phyloP scores from a whole-genome alignment of 108 stramenopile genomes.

The Pelagomonas calceolata region DNA sequence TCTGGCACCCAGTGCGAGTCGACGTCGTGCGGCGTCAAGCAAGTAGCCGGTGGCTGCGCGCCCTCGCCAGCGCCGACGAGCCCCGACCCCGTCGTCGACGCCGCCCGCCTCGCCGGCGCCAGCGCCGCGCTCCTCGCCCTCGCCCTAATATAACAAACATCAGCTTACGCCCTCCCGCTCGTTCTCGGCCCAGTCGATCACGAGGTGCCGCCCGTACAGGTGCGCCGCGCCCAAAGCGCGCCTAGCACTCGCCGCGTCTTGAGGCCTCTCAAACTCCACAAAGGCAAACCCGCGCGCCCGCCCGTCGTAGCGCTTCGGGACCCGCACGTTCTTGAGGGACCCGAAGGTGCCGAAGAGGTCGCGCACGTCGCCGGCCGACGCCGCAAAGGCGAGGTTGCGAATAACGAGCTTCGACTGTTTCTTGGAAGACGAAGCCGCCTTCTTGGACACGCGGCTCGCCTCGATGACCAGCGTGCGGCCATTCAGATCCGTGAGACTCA shows the following conservation, averaged over 20 bases:
- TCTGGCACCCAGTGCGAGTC: no score
- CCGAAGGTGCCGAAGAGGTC: conserved; percentile 86
- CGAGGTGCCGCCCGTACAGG: conserved; percentile 95
- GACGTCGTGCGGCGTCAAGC: no score
- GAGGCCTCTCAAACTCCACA: conserved; percentile 77
- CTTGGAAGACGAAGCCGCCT: conserved; percentile 18
- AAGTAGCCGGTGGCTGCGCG: no score
- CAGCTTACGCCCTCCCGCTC: no score
- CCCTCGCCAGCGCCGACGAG: no score
- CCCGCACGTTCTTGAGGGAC: conserved; percentile 74
- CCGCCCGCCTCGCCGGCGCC: no score
- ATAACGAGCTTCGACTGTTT: conserved; percentile 53
- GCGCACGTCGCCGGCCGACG: conserved; percentile 72
- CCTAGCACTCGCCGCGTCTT: conserved; percentile 83
- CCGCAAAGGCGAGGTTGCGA: conserved; percentile 93
- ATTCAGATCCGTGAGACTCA: conserved; percentile 35
- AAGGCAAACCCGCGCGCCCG: conserved; percentile 95
- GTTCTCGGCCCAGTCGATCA: conserved; percentile 78
- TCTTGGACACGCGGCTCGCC: conserved; percentile 52
- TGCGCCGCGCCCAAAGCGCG: conserved; percentile 71
- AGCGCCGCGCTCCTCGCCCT: no score
- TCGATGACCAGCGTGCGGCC: conserved; percentile 77
- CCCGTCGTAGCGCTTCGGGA: conserved; percentile 96
- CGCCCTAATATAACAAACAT: no score
- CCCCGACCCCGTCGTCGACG: no score